Base-by-base conservation (phyloP, 331 rosid species). In the Prunus yedoensis region DNA sequence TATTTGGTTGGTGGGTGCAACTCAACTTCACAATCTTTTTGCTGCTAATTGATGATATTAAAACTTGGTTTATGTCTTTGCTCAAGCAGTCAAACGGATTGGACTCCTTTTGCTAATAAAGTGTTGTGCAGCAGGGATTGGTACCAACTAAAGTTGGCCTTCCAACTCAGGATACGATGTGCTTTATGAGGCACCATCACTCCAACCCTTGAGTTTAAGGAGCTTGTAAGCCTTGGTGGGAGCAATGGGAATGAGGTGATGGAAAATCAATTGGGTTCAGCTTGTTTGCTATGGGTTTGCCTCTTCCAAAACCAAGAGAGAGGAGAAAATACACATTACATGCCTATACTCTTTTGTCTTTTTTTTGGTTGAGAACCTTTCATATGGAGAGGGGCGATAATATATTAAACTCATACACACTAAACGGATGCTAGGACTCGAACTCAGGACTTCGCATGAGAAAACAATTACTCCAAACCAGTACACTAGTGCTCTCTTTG, bases 151-250 rank as follows among this genome's bases (percentile, higher is more conserved):
- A 30, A 51, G 62, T 38, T 30, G 74, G 58, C 74, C 49, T 51
- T 70, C 32, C 74, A 32, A 71, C 65, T 54, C 75, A 54, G 4
- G 75, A 45, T 35, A 70, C 52, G 57, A 13, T 71, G 43, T 38
- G 57, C 45, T 73, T 58, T 73, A 9, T 45, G 67, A 16, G 66
- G 76, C 76, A 43, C 56, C 10, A 13, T 14, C 65, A 56, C 75
- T 56, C 75, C 66, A 71, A 56, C 16, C 41, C 13, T 23, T 23
- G 68, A 63, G 45, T 15, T 73, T 50, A 58, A 73, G 57, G 23
- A 58, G 68, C 57, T 58, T 54, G 75, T 53, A 15, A 59, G 9
- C 75, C 76, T 43, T 41, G 54, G 66, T 20, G 60, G 75, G 66
- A 62, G 75, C 66, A 56, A 41, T 21, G 1, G 62, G 30, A 56